Base-by-base conservation (phyloP, 2,329 filamentous ascomycete species). In the Fragosphaeria purpurea region DNA sequence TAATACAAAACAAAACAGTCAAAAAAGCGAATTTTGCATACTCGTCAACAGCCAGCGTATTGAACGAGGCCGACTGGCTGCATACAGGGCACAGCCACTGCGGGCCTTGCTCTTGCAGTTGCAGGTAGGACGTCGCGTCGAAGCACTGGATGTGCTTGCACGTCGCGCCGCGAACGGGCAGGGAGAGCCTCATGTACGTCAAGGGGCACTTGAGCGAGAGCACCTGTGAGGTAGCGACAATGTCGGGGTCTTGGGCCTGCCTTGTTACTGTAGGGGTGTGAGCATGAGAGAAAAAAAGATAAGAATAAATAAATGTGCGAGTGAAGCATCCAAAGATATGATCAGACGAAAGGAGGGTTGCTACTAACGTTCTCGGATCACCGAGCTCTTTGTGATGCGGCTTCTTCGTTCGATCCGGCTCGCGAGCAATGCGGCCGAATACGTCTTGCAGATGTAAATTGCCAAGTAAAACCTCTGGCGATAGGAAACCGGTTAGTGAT, bases 11-110 rank as follows among this genome's bases (percentile, higher is more conserved):
- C 5, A 12, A 32, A 8, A 10, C 7, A 9, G n/a, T n/a, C n/a
- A n/a, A 13, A 32, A 2, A 43, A 70, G 3, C 22, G 22, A 22
- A 22, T 22, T 22, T 22, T 22, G 22, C 81, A 67, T 73, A 93
- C 80, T 93, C 86, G 59, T 98, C 93, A 34, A 97, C 81, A 9
- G 88, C 88, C 31, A 98, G 70, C 45, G 79, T 82, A 47, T 91
- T 85, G 65, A 88, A 98, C 0, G 83, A 80, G 2, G 89, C 83
- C 0, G 79, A 69, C 61, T 90, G 94, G 66, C 85, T 91, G 71
- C 93, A 98, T 30, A 96, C 84, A 0, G 93, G 93, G 61, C 93
- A 98, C n/a, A 82, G 75, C 93, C 93, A 98, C 13, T 93, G 94
- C 0, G 93, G 93, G 0, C 88, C 91, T 70, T 98, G 93, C 64